phyloP scores from a whole-genome alignment of 352 stramenopile species.

The Phytophthora palmivora region DNA sequence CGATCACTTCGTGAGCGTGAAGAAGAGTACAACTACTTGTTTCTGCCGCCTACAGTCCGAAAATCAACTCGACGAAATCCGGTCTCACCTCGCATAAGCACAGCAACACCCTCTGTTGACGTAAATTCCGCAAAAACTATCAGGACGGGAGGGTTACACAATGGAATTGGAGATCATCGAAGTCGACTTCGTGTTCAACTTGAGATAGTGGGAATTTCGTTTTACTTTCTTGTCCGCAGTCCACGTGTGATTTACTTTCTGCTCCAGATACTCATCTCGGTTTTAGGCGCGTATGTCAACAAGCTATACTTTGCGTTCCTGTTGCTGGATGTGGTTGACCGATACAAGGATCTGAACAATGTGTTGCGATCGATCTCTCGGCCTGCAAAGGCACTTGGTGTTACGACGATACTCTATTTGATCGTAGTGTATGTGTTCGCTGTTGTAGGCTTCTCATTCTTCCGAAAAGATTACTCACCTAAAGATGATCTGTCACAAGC shows the following conservation, averaged over 20 bases:
- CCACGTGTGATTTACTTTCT: conserved; percentile 66
- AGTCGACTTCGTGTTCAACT: conserved; percentile 28
- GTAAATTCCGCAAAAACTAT: conserved; percentile 1
- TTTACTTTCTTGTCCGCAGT: conserved; percentile 60
- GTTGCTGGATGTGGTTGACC: conserved; percentile 77
- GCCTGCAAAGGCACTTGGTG: conserved; percentile 60
- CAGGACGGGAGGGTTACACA: background rate
- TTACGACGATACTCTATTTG: conserved; percentile 74
- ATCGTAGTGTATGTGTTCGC: conserved; percentile 81
- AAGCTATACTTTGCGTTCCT: conserved; percentile 85
- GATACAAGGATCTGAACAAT: conserved; percentile 80
- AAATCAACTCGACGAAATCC: conserved; percentile 15
- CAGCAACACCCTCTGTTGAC: conserved; percentile 9
- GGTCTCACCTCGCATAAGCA: conserved; percentile 8
- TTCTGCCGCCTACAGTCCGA: conserved; percentile 42
- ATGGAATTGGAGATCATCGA: conserved; percentile 2
- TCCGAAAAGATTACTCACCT: conserved; percentile 65
- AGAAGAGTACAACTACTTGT: conserved; percentile 71
- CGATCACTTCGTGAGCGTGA: conserved; percentile 64
- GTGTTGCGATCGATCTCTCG: conserved; percentile 70
- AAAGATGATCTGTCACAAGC: conserved; percentile 31
- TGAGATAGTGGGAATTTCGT: conserved; percentile 46
- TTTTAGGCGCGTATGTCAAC: conserved; percentile 71
- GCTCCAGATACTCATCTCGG: conserved; percentile 63
- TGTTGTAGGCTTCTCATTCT: conserved; percentile 77